Percentiles rank a stretch among this genome's conserved stretches.
Evolutionary conservation across 768 basidiomycete genomes (phyloP).

Genomic region (Tulasnella sp.): DNA sequence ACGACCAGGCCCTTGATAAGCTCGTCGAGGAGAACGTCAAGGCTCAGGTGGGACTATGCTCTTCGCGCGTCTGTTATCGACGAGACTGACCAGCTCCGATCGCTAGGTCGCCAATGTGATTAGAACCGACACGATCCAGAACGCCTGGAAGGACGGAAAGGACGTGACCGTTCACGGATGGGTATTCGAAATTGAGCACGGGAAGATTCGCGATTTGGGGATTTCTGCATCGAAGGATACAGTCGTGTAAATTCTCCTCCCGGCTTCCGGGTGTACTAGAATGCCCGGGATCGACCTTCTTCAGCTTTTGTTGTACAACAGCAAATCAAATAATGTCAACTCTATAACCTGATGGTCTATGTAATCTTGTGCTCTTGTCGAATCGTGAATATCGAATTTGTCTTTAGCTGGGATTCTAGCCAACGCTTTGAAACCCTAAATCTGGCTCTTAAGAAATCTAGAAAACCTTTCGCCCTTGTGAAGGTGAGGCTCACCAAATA

Average conservation of each 20-base stretch:
- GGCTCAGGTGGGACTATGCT: conserved; percentile 15
- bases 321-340: not conserved
- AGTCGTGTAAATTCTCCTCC: not conserved
- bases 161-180: conserved; percentile 52
- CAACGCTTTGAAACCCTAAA: not conserved
- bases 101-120: conserved; percentile 24
- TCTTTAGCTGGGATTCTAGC: too few species aligned
- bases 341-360: not conserved
- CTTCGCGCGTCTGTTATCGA: not conserved
- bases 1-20: conserved; percentile 9
- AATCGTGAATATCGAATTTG: too few species aligned
- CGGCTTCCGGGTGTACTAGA: not conserved
- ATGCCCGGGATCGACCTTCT: not conserved
- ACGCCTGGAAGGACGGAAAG: conserved; percentile 25
- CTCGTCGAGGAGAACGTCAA: conserved; percentile 18
- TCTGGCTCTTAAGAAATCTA: too few species aligned
- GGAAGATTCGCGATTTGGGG: conserved; percentile 44
- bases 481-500: too few species aligned
- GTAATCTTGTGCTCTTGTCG: not conserved
- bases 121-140: conserved; percentile 23
- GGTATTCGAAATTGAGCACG: conserved; percentile 55
- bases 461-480: too few species aligned
- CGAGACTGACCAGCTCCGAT: not conserved
- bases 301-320: not conserved
- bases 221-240: conserved; percentile 11